A percentile compares a stretch with the other conserved stretches of the same genome.
Conservation (phyloP, 176 grass and related monocot species). For the Musa acuminata region DNA sequence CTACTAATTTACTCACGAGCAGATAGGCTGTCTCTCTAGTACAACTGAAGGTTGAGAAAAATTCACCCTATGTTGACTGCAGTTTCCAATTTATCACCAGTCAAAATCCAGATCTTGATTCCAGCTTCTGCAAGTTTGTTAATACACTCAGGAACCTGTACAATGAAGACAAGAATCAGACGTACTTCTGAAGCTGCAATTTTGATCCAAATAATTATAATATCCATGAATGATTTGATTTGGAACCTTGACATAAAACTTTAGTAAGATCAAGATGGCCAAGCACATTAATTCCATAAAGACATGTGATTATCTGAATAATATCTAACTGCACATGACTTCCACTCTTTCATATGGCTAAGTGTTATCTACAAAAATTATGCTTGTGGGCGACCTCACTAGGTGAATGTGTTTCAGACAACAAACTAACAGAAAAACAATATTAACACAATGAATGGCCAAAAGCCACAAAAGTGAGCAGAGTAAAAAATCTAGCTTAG, state of each 20-base stretch:
- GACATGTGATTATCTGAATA: not conserved
- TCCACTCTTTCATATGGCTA: not conserved
- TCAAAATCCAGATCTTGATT: constrained; percentile 97
- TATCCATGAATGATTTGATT: not conserved
- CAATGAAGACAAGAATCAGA: not conserved
- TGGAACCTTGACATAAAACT: not conserved
- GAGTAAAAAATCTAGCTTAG: not conserved
- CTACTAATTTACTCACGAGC: not conserved
- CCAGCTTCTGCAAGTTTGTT: constrained; percentile 96
- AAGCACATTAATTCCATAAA: not conserved
- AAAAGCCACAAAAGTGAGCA: not conserved
- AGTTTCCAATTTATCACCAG: constrained; percentile 94
- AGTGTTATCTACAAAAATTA: not conserved
- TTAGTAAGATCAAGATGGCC: not conserved
- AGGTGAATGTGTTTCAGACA: not conserved
- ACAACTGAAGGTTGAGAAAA: not conserved
- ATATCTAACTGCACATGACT: not conserved
- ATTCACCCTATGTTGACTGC: constrained; percentile 90
- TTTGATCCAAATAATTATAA: not conserved
- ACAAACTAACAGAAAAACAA: not conserved
- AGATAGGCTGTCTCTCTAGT: not conserved
- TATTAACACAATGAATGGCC: not conserved
- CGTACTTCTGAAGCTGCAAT: not conserved
- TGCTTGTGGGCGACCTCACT: not conserved
- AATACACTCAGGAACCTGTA: constrained; percentile 87